Evolutionary conservation across 495 filamentous ascomycete species (phyloP).

Genomic region (Xylaria curta): DNA sequence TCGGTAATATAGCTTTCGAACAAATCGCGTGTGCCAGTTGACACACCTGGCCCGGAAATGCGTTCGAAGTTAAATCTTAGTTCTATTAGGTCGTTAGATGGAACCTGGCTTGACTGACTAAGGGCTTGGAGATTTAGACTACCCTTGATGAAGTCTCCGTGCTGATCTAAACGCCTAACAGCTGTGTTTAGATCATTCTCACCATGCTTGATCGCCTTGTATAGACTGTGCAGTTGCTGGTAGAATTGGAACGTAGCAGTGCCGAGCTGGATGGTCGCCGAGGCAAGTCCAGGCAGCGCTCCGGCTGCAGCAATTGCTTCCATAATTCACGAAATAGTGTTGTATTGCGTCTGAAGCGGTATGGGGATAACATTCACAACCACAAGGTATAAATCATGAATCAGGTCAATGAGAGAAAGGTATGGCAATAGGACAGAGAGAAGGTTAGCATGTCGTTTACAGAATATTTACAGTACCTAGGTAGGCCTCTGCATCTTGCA

Average conservation of each 20-base stretch:
- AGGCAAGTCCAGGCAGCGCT: constrained; percentile 12
- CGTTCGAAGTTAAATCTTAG: constrained; percentile 3
- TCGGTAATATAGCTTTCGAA: constrained; percentile 8
- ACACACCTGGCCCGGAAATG: not conserved
- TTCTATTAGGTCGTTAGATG: not conserved
- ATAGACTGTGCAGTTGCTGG: constrained; percentile 7
- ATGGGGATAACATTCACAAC: too few species aligned
- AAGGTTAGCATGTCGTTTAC: not conserved
- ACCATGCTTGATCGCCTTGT: constrained; percentile 17
- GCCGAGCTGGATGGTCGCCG: constrained; percentile 11
- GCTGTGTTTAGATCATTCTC: constrained; percentile 5
- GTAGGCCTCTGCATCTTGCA: not conserved
- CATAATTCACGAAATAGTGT: not conserved
- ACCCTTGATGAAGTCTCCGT: constrained; percentile 15
- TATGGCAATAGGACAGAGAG: not conserved
- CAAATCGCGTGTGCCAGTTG: not conserved
- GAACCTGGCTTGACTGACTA: not conserved
- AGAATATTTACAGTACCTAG: not conserved
- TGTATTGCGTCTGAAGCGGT: too few species aligned
- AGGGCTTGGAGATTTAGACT: not conserved
- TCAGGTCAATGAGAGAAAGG: not conserved
- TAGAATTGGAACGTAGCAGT: constrained; percentile 19
- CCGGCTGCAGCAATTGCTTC: constrained; percentile 18
- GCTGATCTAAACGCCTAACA: constrained; percentile 4
- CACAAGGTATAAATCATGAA: not conserved